phyloP scores from a whole-genome alignment of 192 early-diverging fungal species.

The Podila clonocystis region DNA sequence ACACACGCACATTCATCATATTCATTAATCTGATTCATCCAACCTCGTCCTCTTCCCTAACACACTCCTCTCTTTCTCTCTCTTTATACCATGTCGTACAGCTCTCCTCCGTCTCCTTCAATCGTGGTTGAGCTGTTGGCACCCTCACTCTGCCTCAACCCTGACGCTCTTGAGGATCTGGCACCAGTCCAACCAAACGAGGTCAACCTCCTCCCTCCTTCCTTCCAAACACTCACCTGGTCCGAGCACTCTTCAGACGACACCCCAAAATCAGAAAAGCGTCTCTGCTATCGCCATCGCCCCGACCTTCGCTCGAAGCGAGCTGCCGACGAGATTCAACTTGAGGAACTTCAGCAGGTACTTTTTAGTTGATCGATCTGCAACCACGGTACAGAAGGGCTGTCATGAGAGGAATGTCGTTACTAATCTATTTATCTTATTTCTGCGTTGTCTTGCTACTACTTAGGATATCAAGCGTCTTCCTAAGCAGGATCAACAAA shows the following conservation, averaged over 20 bases:
- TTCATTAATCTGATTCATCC: not conserved
- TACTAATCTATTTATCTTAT: not conserved
- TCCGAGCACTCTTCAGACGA: slow-evolving; percentile 14
- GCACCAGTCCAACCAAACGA: slow-evolving; percentile 27
- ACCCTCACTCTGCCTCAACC: slow-evolving; percentile 38
- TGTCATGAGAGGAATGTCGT: no score
- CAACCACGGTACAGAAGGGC: no score
- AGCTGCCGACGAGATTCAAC: slow-evolving; percentile 52
- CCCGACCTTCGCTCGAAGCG: slow-evolving; percentile 57
- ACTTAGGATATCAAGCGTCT: slow-evolving; percentile 63
- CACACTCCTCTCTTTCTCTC: not conserved
- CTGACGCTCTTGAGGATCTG: slow-evolving; percentile 31
- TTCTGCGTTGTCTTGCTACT: not conserved
- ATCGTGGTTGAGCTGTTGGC: slow-evolving; percentile 9
- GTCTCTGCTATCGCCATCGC: slow-evolving; percentile 61
- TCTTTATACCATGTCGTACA: not conserved
- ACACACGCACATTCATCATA: no score
- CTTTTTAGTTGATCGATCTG: not conserved
- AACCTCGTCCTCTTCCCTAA: not conserved
- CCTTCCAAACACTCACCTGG: slow-evolving; percentile 32
- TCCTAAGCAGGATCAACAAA: slow-evolving; percentile 61
- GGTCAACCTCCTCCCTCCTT: slow-evolving; percentile 17
- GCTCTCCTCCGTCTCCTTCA: not conserved
- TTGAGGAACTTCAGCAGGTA: slow-evolving; percentile 60
- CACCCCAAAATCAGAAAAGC: slow-evolving; percentile 10